phyloP scores from a whole-genome alignment of 768 basidiomycete genomes.

The Lanmaoa pseudosensibilis region DNA sequence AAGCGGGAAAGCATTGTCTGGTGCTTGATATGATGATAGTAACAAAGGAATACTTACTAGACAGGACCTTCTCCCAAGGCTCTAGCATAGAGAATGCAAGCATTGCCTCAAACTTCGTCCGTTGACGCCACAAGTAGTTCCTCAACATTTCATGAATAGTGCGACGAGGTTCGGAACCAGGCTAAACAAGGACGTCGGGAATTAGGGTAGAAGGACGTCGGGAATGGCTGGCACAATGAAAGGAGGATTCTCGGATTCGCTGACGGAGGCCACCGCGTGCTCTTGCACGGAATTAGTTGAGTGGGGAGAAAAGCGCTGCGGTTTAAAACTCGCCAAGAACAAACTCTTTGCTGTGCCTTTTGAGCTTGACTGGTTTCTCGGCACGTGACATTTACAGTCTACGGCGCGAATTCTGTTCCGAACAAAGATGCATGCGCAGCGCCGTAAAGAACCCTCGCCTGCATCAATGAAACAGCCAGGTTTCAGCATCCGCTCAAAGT shows the following conservation, averaged over 20 bases:
- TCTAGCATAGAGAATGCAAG: conserved; percentile 64
- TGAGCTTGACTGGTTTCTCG: conserved; percentile 8
- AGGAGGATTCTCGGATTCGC: not conserved
- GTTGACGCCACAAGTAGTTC: conserved; percentile 33
- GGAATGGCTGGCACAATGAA: not conserved
- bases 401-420: too few species aligned
- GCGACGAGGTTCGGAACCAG: not conserved
- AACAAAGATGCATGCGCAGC: too few species aligned
- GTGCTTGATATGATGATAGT: not conserved
- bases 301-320: not conserved
- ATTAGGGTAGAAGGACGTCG: not conserved
- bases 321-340: conserved; percentile 7
- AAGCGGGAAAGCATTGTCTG: not conserved
- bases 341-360: not conserved
- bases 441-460: too few species aligned
- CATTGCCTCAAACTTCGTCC: conserved; percentile 48
- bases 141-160: conserved; percentile 28
- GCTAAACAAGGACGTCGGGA: not conserved
- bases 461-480: too few species aligned
- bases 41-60: conserved; percentile 43
- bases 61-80: conserved; percentile 66
- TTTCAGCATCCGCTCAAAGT: too few species aligned
- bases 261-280: conserved; percentile 1
- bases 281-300: conserved; percentile 1
- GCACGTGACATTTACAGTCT: conserved; percentile 22